phyloP scores from a whole-genome alignment of 139 green algal genomes.

The Picochlorum sp. region DNA sequence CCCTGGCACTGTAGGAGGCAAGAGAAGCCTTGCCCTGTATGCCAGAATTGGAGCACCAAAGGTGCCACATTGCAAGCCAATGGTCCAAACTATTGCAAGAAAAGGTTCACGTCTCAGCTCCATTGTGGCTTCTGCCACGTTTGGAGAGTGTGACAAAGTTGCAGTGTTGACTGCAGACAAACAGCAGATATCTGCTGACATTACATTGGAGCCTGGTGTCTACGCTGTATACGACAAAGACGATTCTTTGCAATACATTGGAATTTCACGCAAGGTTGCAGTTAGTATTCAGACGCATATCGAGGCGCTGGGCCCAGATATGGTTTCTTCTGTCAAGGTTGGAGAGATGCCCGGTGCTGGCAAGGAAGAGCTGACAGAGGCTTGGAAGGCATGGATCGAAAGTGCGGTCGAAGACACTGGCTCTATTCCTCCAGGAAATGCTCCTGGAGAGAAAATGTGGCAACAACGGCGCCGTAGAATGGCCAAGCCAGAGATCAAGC shows the following conservation, averaged over 20 bases:
- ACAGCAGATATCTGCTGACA: slow-evolving; percentile 1
- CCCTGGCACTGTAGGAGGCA: no score
- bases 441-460: slow-evolving; percentile 55
- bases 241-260: slow-evolving; percentile 58
- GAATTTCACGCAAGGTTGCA: slow-evolving; percentile 51
- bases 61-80: no score
- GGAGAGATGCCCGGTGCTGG: slow-evolving; percentile 34
- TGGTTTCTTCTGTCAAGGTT: slow-evolving; percentile 45
- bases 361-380: slow-evolving; percentile 58
- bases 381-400: slow-evolving; percentile 81
- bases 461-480: slow-evolving; percentile 22
- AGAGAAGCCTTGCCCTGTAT: no score
- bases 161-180: no score
- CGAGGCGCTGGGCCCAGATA: slow-evolving; percentile 57
- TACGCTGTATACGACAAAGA: slow-evolving; percentile 61
- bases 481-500: slow-evolving; percentile 60
- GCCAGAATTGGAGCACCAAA: no score
- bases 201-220: slow-evolving; percentile 39
- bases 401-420: slow-evolving; percentile 55
- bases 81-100: no score
- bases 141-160: no score
- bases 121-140: no score
- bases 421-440: slow-evolving; percentile 71
- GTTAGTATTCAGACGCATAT: slow-evolving; percentile 60
- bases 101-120: no score